These are phyloP conservation scores for Middelhovenomyces tepae DNA, from an alignment of 805 yeast genomes.

Conservation along the genomic window DNA sequence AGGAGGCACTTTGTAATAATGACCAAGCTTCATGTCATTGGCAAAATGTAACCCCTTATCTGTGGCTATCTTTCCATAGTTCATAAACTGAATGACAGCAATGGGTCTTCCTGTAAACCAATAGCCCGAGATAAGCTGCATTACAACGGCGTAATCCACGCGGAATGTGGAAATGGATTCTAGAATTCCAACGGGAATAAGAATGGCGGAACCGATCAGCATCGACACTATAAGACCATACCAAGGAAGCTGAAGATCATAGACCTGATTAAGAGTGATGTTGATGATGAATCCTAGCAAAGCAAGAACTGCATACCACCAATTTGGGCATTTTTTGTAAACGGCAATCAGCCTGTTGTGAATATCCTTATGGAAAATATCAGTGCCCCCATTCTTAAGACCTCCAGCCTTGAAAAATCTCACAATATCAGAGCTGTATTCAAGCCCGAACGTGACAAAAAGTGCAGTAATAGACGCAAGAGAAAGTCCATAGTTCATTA, in stretches of 20 bases:
- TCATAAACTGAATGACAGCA: constrained; percentile 54
- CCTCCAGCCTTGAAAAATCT: too few species aligned
- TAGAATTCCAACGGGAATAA: constrained; percentile 6
- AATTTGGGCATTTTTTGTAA: constrained; percentile 48
- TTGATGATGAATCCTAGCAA: constrained; percentile 27
- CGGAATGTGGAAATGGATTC: constrained; percentile 6
- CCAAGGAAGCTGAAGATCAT: constrained; percentile 7
- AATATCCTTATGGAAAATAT: constrained; percentile 36
- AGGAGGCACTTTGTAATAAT: constrained; percentile 53
- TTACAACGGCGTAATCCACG: constrained; percentile 49
- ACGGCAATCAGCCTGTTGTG: constrained; percentile 40
- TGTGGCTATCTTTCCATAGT: constrained; percentile 53
- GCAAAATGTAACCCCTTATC: constrained; percentile 50
- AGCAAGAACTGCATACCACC: constrained; percentile 23
- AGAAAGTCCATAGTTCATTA: constrained; percentile 1
- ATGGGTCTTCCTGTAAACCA: constrained; percentile 54
- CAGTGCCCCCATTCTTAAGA: too few species aligned
- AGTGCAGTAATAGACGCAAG: constrained; percentile 1
- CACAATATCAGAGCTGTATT: neutral
- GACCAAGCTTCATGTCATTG: constrained; percentile 51
- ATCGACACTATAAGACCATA: constrained; percentile 7
- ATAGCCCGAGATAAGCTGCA: constrained; percentile 58
- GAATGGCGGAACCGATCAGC: constrained; percentile 1
- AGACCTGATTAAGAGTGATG: constrained; percentile 5
- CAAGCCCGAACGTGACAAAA: constrained; percentile 22